These are phyloP conservation scores for Neurospora sp. DNA, from an alignment of 495 filamentous ascomycete genomes.

Conservation along the genomic window DNA sequence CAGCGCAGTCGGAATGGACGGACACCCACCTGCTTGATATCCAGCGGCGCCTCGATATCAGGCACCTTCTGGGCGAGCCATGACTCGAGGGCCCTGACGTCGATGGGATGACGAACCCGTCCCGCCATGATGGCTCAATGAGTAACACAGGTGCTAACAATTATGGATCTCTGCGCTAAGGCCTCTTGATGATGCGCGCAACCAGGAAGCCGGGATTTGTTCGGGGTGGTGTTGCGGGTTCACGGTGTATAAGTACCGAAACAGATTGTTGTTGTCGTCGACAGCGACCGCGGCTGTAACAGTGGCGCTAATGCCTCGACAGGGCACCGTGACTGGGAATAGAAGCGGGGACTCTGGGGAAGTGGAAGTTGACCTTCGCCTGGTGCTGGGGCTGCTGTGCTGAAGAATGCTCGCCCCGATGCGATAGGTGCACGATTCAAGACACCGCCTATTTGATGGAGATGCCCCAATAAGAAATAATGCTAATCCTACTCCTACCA, in stretches of 20 bases:
- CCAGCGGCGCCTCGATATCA: constrained; percentile 67
- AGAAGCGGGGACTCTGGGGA: not conserved
- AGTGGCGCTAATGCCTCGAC: not conserved
- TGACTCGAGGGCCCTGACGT: constrained; percentile 61
- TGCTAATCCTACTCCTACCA: not conserved
- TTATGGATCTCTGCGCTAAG: not conserved
- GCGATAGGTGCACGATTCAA: not conserved
- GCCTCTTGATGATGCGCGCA: not conserved
- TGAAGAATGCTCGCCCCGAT: not conserved
- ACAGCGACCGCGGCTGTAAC: not conserved
- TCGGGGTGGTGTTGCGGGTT: not conserved
- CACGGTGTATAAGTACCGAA: not conserved
- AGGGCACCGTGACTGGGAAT: not conserved
- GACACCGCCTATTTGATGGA: not conserved
- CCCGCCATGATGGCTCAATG: constrained; percentile 60
- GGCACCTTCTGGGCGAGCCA: constrained; percentile 71
- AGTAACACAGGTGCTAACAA: not conserved
- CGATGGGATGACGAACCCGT: constrained; percentile 76
- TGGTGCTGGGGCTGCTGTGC: not conserved
- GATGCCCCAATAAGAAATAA: not conserved
- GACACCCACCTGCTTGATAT: constrained; percentile 72
- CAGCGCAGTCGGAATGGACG: not conserved
- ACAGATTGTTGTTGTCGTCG: not conserved
- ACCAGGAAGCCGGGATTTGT: not conserved
- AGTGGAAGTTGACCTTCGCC: not conserved